phyloP scores from a whole-genome alignment of 169 alveolate species.

The Amoebophrya sp. region DNA sequence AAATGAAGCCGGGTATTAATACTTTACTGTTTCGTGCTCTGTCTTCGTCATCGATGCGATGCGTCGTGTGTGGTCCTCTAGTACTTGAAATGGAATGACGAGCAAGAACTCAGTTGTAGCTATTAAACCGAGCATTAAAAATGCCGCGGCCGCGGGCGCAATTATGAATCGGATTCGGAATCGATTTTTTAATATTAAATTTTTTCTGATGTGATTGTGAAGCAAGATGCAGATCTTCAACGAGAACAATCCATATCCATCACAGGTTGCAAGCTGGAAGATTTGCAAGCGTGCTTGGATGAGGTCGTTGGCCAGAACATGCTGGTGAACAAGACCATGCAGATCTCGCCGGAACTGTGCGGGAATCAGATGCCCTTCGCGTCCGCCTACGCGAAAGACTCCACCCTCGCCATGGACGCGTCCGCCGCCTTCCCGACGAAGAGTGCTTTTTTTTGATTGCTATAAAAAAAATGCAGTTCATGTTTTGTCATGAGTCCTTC shows the following conservation, averaged over 20 bases:
- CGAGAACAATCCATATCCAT: too few species aligned
- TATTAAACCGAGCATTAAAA: not conserved
- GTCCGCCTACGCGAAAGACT: not conserved
- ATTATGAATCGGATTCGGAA: too few species aligned
- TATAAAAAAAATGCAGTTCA: too few species aligned
- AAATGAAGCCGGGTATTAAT: not conserved
- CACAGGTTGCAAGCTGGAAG: not conserved
- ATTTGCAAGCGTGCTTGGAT: not conserved
- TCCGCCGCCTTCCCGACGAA: not conserved
- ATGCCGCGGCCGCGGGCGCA: too few species aligned
- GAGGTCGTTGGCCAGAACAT: not conserved
- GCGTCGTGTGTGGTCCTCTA: not conserved
- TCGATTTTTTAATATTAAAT: too few species aligned
- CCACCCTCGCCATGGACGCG: not conserved
- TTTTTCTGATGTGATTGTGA: too few species aligned
- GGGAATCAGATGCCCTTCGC: not conserved
- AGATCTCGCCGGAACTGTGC: not conserved
- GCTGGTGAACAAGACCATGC: not conserved
- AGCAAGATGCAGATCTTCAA: too few species aligned
- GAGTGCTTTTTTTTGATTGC: too few species aligned
- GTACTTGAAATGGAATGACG: not conserved
- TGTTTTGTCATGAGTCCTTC: too few species aligned
- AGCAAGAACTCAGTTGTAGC: not conserved
- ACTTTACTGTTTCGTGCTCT: not conserved
- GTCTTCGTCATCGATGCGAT: not conserved